These are phyloP conservation scores for Ensete glaucum DNA, from an alignment of 176 grass and related monocot genomes.

Conservation along the genomic window DNA sequence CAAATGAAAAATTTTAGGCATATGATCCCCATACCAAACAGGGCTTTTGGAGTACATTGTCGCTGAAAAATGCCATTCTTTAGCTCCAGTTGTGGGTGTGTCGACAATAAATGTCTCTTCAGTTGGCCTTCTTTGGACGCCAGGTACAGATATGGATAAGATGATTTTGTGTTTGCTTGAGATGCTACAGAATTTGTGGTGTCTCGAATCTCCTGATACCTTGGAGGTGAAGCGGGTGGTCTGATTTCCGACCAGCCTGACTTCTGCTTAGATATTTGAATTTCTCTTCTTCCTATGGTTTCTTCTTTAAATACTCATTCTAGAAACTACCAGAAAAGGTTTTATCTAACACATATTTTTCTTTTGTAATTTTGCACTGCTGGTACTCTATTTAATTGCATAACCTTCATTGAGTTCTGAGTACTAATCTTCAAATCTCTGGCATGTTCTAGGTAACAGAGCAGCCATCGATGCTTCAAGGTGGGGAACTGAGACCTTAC, in stretches of 20 bases:
- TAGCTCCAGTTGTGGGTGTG: too few species aligned
- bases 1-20: too few species aligned
- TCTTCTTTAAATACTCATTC: too few species aligned
- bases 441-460: constrained; percentile 52
- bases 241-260: background rate
- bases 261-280: background rate
- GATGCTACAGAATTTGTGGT: background rate
- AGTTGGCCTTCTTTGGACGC: too few species aligned
- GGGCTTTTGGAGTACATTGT: too few species aligned
- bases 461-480: constrained; percentile 78
- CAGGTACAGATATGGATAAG: background rate
- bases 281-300: background rate
- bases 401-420: background rate
- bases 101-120: too few species aligned
- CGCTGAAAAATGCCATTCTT: too few species aligned
- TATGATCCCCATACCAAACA: too few species aligned
- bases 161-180: background rate
- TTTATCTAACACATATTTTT: background rate
- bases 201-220: background rate
- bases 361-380: background rate
- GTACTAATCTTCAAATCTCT: too few species aligned
- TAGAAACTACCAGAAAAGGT: too few species aligned
- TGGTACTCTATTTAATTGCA: background rate
- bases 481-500: constrained; percentile 78
- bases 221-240: background rate